Conservation (phyloP, 345 rosid species). For the Eutrema yunnanense region DNA sequence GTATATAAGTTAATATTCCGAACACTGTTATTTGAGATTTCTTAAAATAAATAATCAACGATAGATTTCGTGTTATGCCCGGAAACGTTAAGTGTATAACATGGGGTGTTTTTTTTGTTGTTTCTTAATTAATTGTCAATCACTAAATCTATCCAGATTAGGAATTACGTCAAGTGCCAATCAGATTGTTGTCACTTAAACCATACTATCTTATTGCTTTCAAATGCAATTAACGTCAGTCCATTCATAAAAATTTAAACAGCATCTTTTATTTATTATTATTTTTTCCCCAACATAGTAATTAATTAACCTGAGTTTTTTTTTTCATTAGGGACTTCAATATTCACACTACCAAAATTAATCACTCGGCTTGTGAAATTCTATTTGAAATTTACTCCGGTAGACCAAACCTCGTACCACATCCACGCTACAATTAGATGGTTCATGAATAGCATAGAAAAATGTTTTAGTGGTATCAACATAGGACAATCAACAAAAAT, state of each 20-base stretch:
- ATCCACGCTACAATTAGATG: neutral
- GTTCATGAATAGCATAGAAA: neutral
- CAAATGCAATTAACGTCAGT: conserved; percentile 15
- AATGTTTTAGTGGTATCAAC: neutral
- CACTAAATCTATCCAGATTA: conserved; percentile 12
- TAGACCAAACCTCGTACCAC: neutral
- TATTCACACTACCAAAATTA: neutral
- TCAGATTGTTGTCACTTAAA: neutral
- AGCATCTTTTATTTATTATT: no score
- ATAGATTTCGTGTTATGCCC: conserved; percentile 27
- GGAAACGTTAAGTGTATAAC: conserved; percentile 25
- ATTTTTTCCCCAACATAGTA: neutral
- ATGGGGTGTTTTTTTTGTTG: conserved; percentile 10
- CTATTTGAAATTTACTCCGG: neutral
- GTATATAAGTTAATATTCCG: neutral
- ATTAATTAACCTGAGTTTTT: neutral
- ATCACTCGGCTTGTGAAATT: neutral
- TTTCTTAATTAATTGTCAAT: neutral
- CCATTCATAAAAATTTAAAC: neutral
- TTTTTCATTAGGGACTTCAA: neutral
- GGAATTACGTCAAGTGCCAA: conserved; percentile 20
- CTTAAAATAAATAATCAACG: neutral
- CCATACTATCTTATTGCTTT: conserved; percentile 9
- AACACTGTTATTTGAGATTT: conserved; percentile 1
- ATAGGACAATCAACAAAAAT: no score